Percentiles rank a stretch among this genome's conserved stretches.
These are phyloP conservation scores for Effrenium voratum DNA, from an alignment of 73 alveolate genomes.

Conservation along the genomic window DNA sequence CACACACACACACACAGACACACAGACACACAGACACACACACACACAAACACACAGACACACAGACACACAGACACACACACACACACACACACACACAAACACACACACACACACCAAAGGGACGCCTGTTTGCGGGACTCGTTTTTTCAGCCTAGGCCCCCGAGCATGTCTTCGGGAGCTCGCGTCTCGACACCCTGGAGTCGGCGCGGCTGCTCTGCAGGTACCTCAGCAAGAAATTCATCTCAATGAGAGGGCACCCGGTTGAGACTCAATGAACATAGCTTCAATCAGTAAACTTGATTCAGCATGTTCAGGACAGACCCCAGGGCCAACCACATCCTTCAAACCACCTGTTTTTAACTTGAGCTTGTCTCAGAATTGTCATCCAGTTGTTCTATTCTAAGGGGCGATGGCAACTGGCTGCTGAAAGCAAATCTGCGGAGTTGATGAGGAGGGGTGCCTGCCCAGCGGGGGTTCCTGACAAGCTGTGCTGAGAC, in stretches of 20 bases:
- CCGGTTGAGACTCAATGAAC: neutral
- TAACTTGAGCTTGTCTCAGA: neutral
- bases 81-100: no score
- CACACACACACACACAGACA: no score
- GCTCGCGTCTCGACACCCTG: constrained; percentile 49
- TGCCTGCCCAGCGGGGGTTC: no score
- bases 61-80: no score
- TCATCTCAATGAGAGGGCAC: neutral
- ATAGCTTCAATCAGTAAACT: neutral
- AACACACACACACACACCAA: no score
- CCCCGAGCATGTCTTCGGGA: constrained; percentile 4
- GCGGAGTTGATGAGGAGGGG: no score
- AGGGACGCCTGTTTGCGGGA: no score
- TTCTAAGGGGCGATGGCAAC: no score
- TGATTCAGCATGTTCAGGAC: neutral
- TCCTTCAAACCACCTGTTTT: neutral
- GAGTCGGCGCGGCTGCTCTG: constrained; percentile 53
- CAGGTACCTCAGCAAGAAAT: constrained; percentile 29
- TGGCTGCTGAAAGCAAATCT: no score
- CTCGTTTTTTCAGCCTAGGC: neutral
- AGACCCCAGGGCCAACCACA: neutral
- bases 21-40: no score
- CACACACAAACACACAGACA: no score
- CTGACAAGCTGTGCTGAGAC: no score
- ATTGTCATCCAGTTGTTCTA: neutral